Conservation (phyloP, 2,329 filamentous ascomycete species). For the Geosmithia putterillii region DNA sequence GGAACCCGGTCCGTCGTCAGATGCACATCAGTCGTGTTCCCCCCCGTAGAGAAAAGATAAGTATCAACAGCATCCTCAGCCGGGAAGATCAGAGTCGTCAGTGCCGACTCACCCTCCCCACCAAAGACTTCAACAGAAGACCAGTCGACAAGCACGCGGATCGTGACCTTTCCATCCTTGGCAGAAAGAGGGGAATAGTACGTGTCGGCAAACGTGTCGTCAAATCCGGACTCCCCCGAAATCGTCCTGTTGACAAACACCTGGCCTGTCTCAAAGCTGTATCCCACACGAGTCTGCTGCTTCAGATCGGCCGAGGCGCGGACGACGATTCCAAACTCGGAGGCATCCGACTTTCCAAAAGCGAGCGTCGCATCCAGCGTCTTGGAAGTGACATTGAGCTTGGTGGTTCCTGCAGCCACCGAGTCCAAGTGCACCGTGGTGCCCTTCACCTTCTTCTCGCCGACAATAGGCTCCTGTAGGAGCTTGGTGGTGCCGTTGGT, state of each 20-base stretch:
- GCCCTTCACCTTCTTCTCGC: neutral
- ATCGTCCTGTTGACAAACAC: conserved; percentile 1
- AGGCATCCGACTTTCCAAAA: conserved; percentile 1
- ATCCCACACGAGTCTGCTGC: conserved; percentile 2
- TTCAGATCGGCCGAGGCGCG: conserved; percentile 1
- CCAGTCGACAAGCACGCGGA: conserved; percentile 4
- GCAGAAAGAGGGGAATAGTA: conserved; percentile 1
- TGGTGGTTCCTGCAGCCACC: conserved; percentile 1
- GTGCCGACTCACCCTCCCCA: neutral
- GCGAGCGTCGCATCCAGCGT: conserved; percentile 1
- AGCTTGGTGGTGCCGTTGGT: neutral
- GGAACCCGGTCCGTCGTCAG: neutral
- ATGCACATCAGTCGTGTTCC: neutral
- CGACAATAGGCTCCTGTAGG: conserved; percentile 2
- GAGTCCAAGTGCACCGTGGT: neutral
- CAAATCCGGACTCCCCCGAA: conserved; percentile 1
- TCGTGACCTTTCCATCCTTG: conserved; percentile 1
- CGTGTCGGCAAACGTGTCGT: conserved; percentile 1
- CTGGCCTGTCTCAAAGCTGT: conserved; percentile 1
- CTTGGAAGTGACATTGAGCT: conserved; percentile 2
- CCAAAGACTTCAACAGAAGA: conserved; percentile 4
- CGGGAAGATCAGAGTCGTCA: conserved; percentile 3
- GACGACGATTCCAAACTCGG: conserved; percentile 3
- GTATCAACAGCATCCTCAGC: neutral
- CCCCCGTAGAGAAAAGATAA: conserved; percentile 2